Base-by-base conservation (phyloP, 2,329 filamentous ascomycete genomes). In the Davidsoniella australis region DNA sequence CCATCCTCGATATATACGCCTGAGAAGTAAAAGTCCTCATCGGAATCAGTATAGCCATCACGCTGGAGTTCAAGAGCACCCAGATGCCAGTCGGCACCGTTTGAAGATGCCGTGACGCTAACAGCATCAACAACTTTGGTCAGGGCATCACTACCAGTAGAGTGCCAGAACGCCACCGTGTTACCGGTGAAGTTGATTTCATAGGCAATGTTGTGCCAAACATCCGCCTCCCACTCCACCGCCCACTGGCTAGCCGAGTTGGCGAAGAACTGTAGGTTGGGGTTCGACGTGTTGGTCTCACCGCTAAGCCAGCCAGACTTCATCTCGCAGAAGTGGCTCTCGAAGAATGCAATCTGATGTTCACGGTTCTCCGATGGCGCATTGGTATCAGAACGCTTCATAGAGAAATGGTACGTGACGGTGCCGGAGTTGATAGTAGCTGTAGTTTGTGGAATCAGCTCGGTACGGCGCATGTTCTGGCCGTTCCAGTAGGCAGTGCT, bases 131-230 rank as follows among this genome's bases (percentile, higher is more conserved):
- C 77, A 1, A 73, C 72, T 59, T 75, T 70, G 49, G 63, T 68
- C 18, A 85, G 65, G 17, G 71, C 63, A 36, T 71, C 69, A 12
- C 66, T 65, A 36, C 78, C 80, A 14, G 75, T 79, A 0, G 78
- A 82, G 62, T 84, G 78, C 73, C 78, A 85, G 63, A 85, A 77
- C 10, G 72, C 73, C 26, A 85, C 78, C 4, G 70, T 75, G 55
- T 70, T 66, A 38, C 66, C 71, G 14, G 62, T 63, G 57, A 85
- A 86, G 65, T 85, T 52, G 53, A 84, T 82, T 60, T 78, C 79
- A 58, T 84, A 85, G 44, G 80, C 81, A 57, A 84, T 70, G 60
- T 86, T 86, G 62, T 85, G 80, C 81, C 81, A 85, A 9, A 78
- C 73, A 39, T 70, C 75, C 1, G 79, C 68, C 48, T 68, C 68